Evolutionary conservation across 2,329 filamentous ascomycete species (phyloP).

Genomic region (Periglandula ipomoeae): DNA sequence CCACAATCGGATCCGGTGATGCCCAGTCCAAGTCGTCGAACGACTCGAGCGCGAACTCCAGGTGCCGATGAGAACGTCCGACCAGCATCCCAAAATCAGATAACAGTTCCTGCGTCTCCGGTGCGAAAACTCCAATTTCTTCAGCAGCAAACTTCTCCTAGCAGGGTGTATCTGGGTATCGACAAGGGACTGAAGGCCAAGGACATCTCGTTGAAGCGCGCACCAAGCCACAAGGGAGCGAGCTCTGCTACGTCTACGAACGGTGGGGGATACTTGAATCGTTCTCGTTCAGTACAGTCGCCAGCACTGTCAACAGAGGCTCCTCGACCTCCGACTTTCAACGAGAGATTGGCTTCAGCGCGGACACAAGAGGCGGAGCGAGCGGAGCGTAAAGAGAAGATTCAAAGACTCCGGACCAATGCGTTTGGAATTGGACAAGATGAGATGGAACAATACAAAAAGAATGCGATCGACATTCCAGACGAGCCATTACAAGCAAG

Average conservation of each 20-base stretch:
- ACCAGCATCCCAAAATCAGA: slow-evolving; percentile 20
- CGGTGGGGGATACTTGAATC: slow-evolving; percentile 33
- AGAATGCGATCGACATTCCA: slow-evolving; percentile 45
- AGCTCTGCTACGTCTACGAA: slow-evolving; percentile 12
- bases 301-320: slow-evolving; percentile 18
- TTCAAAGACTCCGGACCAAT: slow-evolving; percentile 43
- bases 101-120: slow-evolving; percentile 70
- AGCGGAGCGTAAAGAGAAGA: slow-evolving; percentile 40
- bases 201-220: slow-evolving; percentile 76
- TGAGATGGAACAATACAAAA: slow-evolving; percentile 52
- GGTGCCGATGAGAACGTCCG: slow-evolving; percentile 13
- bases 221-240: slow-evolving; percentile 38
- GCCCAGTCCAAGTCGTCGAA: slow-evolving; percentile 14
- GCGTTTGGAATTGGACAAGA: slow-evolving; percentile 48
- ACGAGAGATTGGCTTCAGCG: slow-evolving; percentile 71
- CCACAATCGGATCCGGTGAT: slow-evolving; percentile 12
- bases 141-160: slow-evolving; percentile 61
- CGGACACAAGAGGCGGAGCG: slow-evolving; percentile 45
- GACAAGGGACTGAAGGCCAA: slow-evolving; percentile 76
- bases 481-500: slow-evolving; percentile 37
- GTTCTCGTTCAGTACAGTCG: slow-evolving; percentile 30
- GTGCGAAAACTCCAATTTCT: slow-evolving; percentile 49
- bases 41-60: slow-evolving; percentile 18
- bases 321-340: slow-evolving; percentile 55
- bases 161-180: slow-evolving; percentile 72